These are phyloP conservation scores for Corymbia citriodora DNA, from an alignment of 441 rosid genomes.

Conservation along the genomic window DNA sequence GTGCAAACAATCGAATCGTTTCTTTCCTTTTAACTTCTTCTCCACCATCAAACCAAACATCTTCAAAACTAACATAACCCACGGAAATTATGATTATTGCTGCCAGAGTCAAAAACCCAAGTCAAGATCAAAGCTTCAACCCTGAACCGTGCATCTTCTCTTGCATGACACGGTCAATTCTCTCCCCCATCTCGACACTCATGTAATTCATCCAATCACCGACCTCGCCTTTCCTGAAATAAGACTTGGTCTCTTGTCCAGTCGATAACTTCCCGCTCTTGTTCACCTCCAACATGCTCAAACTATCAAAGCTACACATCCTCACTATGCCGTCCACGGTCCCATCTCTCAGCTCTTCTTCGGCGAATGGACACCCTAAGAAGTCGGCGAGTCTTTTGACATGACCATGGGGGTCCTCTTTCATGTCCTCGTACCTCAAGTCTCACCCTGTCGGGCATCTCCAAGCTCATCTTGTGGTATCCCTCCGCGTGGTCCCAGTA, in stretches of 20 bases:
- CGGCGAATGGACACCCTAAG: conserved; percentile 16
- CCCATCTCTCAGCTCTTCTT: conserved; percentile 12
- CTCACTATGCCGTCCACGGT: conserved; percentile 7
- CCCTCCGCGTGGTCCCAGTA: conserved; percentile 12
- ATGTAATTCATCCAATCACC: conserved; percentile 12
- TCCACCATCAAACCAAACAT: no score
- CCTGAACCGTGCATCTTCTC: conserved; percentile 7
- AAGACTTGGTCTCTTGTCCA: background rate
- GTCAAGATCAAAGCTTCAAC: background rate
- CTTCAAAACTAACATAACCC: no score
- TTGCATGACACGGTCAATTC: background rate
- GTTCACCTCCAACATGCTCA: conserved; percentile 28
- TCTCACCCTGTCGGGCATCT: conserved; percentile 11
- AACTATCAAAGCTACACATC: conserved; percentile 18
- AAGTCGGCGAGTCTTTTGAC: conserved; percentile 17
- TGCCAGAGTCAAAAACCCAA: background rate
- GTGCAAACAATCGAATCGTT: no score
- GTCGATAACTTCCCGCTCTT: background rate
- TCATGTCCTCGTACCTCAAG: conserved; percentile 19
- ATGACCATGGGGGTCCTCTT: background rate
- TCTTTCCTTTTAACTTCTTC: no score
- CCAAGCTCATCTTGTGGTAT: conserved; percentile 9
- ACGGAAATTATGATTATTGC: background rate
- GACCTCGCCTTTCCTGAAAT: conserved; percentile 14
- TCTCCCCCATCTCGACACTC: background rate